Evolutionary conservation across 495 filamentous ascomycete species (phyloP).

Genomic region (Gamarada debralockiae): DNA sequence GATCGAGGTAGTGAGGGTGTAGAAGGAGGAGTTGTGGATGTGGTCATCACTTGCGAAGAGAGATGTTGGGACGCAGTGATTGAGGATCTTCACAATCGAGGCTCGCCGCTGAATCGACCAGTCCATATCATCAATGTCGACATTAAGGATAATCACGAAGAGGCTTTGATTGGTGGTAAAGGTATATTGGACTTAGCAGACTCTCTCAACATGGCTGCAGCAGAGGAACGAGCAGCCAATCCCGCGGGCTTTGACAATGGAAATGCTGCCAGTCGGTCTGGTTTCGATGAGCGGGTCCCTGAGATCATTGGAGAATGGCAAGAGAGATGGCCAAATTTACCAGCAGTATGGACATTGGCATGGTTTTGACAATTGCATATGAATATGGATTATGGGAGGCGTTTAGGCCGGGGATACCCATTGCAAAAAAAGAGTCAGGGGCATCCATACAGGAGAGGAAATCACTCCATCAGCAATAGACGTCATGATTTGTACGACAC

Average conservation of each 20-base stretch:
- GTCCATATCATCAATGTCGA: conserved; percentile 98
- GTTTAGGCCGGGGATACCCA: not conserved
- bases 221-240: conserved; percentile 67
- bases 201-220: conserved; percentile 77
- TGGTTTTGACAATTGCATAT: conserved; percentile 66
- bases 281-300: conserved; percentile 91
- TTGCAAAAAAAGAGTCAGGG: no score
- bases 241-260: conserved; percentile 64
- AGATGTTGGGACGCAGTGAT: conserved; percentile 98
- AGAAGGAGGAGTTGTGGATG: conserved; percentile 86
- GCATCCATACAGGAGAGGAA: no score
- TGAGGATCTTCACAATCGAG: conserved; percentile 84
- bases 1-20: conserved; percentile 75
- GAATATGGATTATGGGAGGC: not conserved
- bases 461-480: no score
- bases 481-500: no score
- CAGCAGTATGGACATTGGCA: conserved; percentile 88
- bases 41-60: conserved; percentile 98
- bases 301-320: conserved; percentile 96
- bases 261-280: conserved; percentile 57
- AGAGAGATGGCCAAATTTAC: conserved; percentile 86
- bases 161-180: conserved; percentile 84
- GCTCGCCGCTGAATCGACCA: conserved; percentile 77
- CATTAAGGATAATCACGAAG: conserved; percentile 97
- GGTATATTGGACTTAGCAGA: conserved; percentile 92